These are phyloP conservation scores for Plectosphaerella sp. DNA, from an alignment of 2,329 filamentous ascomycete genomes.

Conservation along the genomic window DNA sequence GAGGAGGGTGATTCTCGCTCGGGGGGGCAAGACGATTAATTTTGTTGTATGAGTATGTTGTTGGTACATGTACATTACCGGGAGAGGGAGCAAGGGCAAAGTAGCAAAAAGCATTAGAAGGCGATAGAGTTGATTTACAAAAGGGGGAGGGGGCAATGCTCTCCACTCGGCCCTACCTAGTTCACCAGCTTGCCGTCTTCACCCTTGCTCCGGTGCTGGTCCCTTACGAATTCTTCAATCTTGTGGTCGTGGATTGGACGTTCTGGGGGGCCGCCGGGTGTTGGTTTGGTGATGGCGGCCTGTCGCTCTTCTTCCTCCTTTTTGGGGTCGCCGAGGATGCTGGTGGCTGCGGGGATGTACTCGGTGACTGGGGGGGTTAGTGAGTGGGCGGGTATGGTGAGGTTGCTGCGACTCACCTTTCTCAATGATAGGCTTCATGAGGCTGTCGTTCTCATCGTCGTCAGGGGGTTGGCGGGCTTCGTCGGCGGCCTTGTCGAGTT, in stretches of 20 bases:
- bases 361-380: slow-evolving; percentile 30
- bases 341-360: slow-evolving; percentile 37
- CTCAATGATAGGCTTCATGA: slow-evolving; percentile 31
- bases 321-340: slow-evolving; percentile 31
- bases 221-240: slow-evolving; percentile 49
- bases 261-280: slow-evolving; percentile 29
- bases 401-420: slow-evolving; percentile 40
- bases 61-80: neutral
- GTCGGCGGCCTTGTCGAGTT: slow-evolving; percentile 37
- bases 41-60: slow-evolving; percentile 52
- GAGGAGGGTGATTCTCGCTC: slow-evolving; percentile 63
- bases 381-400: neutral
- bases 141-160: too few relatives aligned
- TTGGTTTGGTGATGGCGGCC: slow-evolving; percentile 5
- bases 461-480: slow-evolving; percentile 22
- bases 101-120: neutral
- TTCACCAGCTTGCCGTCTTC: slow-evolving; percentile 19
- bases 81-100: neutral
- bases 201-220: slow-evolving; percentile 45
- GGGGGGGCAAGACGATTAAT: slow-evolving; percentile 66
- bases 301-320: slow-evolving; percentile 14
- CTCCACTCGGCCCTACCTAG: too few relatives aligned
- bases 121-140: too few relatives aligned
- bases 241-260: slow-evolving; percentile 41
- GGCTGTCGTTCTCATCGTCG: slow-evolving; percentile 15